Evolutionary conservation across 352 stramenopile species (phyloP).

Genomic region (Globisporangium solare): DNA sequence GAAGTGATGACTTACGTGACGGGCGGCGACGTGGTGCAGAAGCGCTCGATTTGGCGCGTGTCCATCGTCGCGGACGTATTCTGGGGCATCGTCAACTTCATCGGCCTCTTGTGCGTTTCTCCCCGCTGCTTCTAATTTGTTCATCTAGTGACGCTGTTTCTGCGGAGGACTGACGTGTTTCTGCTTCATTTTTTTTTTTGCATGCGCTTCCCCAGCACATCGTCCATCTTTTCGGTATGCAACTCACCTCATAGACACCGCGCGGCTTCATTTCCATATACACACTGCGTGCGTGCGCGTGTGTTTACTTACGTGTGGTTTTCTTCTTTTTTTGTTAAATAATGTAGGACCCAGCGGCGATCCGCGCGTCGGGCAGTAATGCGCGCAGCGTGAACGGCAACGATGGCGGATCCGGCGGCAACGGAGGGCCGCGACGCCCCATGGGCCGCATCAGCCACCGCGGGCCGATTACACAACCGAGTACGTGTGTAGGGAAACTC

Average conservation of each 20-base stretch:
- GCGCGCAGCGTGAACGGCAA: conserved; percentile 5
- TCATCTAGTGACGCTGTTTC: not conserved
- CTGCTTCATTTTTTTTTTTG: not conserved
- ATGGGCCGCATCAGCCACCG: conserved; percentile 58
- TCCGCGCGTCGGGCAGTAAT: conserved; percentile 18
- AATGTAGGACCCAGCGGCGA: conserved; percentile 37
- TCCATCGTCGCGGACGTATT: conserved; percentile 68
- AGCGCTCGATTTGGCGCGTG: conserved; percentile 61
- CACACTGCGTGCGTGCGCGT: no score
- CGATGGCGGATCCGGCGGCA: conserved; percentile 5
- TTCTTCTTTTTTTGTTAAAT: conserved; percentile 11
- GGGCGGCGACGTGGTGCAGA: conserved; percentile 55
- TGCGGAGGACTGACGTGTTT: not conserved
- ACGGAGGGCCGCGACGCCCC: conserved; percentile 34
- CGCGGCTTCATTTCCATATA: not conserved
- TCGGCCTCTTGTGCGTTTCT: conserved; percentile 76
- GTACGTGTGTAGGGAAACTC: conserved; percentile 22
- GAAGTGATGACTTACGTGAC: conserved; percentile 65
- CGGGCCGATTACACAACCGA: conserved; percentile 51
- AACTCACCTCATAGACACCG: not conserved
- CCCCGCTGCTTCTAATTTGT: not conserved
- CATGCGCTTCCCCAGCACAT: conserved; percentile 17
- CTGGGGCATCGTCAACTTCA: conserved; percentile 69
- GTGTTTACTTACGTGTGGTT: not conserved
- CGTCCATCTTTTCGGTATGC: conserved; percentile 59